These are phyloP conservation scores for Iris pallida DNA, from an alignment of 116 monocot genomes.

Conservation along the genomic window DNA sequence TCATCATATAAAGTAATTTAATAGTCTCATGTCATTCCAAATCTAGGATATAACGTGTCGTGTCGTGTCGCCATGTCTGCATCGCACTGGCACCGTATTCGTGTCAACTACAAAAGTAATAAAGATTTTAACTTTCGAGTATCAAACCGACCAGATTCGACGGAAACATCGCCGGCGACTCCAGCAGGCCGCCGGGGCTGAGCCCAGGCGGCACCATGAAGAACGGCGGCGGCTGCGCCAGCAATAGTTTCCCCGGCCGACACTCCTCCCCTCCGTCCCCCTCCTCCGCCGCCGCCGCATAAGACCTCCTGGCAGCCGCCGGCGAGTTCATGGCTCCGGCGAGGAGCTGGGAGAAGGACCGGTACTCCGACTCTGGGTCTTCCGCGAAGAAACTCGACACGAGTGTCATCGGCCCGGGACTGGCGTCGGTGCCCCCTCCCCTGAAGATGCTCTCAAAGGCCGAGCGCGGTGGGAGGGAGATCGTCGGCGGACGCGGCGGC, in stretches of 20 bases:
- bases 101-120: constrained; percentile 17
- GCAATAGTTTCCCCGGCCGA: too few species aligned
- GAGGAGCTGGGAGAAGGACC: constrained; percentile 65
- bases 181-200: constrained; percentile 58
- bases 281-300: too few species aligned
- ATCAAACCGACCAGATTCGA: constrained; percentile 22
- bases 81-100: constrained; percentile 5
- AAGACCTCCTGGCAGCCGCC: constrained; percentile 12
- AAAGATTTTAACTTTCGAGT: background rate
- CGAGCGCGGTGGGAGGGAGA: constrained; percentile 44
- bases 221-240: constrained; percentile 35
- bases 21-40: background rate
- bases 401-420: constrained; percentile 58
- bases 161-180: constrained; percentile 45
- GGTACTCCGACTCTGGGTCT: constrained; percentile 39
- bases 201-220: constrained; percentile 49
- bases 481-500: constrained; percentile 31
- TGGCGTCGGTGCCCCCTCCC: constrained; percentile 5
- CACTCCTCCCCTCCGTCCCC: too few species aligned
- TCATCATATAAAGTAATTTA: background rate
- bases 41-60: background rate
- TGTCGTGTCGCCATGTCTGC: background rate
- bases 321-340: constrained; percentile 49
- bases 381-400: constrained; percentile 61
- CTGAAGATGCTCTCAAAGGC: constrained; percentile 30